Percentiles rank a stretch among this genome's conserved stretches.
Conservation (phyloP, 225 moss, liverwort and hornwort genomes). For the Lunularia cruciata region DNA sequence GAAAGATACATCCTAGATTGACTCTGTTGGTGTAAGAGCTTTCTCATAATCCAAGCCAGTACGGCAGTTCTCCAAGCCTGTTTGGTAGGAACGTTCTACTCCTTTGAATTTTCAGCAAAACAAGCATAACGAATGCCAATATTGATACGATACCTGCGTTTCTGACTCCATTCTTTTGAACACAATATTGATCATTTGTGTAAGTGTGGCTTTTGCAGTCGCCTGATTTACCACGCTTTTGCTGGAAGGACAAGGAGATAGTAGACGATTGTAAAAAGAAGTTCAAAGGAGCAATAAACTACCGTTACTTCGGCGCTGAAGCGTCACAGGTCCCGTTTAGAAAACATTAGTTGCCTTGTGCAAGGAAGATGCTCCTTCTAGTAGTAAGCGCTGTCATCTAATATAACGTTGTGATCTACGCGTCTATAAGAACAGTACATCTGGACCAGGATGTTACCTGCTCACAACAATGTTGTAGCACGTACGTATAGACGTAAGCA, state of each 20-base stretch:
- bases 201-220: conserved; percentile 94
- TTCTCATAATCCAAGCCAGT: too few relatives aligned
- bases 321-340: too few relatives aligned
- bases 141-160: conserved; percentile 47
- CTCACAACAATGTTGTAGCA: conserved; percentile 99
- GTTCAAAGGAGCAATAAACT: not conserved
- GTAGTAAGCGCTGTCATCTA: not conserved
- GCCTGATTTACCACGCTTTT: conserved; percentile 92
- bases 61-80: too few relatives aligned
- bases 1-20: too few relatives aligned
- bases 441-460: conserved; percentile 50
- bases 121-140: not conserved
- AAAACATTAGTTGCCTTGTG: not conserved
- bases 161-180: conserved; percentile 96
- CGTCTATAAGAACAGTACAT: too few relatives aligned
- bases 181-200: conserved; percentile 98
- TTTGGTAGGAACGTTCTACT: too few relatives aligned
- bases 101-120: too few relatives aligned
- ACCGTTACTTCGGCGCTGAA: not conserved
- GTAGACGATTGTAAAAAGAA: not conserved
- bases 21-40: too few relatives aligned
- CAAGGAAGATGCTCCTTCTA: not conserved
- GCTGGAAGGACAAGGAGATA: conserved; percentile 47
- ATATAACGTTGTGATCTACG: not conserved
- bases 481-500: conserved; percentile 91